phyloP scores from a whole-genome alignment of 148 eudicot species.

The Heliamphora exappendiculata region DNA sequence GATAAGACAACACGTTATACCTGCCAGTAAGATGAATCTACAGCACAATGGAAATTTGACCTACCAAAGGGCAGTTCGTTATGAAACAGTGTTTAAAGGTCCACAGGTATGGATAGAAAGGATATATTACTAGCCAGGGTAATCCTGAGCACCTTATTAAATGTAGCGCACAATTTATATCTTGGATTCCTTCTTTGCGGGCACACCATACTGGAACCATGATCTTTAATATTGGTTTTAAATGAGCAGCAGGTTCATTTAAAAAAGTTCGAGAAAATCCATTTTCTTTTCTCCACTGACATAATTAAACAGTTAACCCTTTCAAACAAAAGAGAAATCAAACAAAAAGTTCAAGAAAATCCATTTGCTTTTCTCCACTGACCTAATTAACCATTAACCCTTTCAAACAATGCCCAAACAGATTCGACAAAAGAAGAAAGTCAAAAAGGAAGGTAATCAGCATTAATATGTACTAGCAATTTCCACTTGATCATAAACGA shows the following conservation, averaged over 20 bases:
- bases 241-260: neutral
- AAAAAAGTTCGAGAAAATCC: neutral
- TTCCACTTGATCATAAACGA: neutral
- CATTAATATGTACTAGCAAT: neutral
- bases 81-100: neutral
- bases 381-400: neutral
- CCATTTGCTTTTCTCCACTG: neutral
- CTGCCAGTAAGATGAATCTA: neutral
- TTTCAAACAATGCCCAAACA: neutral
- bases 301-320: neutral
- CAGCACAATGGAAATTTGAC: neutral
- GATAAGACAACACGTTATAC: neutral
- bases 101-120: neutral
- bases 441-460: neutral
- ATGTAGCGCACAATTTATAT: neutral
- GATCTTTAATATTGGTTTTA: neutral
- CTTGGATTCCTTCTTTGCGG: neutral
- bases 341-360: neutral
- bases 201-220: neutral
- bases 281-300: neutral
- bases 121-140: neutral
- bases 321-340: neutral
- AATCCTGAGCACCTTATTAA: neutral
- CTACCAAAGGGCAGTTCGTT: neutral
- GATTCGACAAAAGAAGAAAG: neutral